phyloP scores from a whole-genome alignment of 148 eudicot species.

The Camellia lanceoleosa region DNA sequence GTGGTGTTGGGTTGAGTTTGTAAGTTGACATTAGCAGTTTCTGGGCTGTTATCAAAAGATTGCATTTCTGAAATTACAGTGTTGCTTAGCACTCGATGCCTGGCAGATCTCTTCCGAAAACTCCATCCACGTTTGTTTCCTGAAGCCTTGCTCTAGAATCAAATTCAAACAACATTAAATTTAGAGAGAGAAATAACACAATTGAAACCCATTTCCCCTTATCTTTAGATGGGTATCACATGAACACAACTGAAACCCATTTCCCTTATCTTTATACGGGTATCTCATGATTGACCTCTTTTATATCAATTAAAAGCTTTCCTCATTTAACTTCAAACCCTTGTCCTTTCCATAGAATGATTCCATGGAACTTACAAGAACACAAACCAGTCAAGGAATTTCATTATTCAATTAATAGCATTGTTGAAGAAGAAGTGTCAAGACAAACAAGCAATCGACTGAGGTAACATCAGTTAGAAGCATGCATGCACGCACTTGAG shows the following conservation, averaged over 20 bases:
- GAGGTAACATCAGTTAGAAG: background rate
- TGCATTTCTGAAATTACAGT: constrained; percentile 48
- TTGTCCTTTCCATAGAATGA: background rate
- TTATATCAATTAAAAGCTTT: background rate
- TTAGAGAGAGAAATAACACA: background rate
- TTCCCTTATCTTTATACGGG: background rate
- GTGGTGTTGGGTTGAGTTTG: constrained; percentile 40
- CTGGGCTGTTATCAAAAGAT: constrained; percentile 52
- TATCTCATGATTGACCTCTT: background rate
- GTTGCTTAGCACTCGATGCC: constrained; percentile 72
- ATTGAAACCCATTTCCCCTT: background rate
- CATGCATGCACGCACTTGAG: background rate
- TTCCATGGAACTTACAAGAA: background rate
- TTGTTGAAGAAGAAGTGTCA: background rate
- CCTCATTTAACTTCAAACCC: background rate
- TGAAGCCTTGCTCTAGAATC: constrained; percentile 55
- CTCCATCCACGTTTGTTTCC: constrained; percentile 84
- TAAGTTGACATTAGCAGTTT: constrained; percentile 35
- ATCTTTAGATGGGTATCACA: background rate
- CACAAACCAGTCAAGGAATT: background rate
- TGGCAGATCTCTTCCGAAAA: constrained; percentile 74
- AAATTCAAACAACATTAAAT: constrained; percentile 16
- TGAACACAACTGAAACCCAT: background rate
- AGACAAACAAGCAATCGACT: background rate
- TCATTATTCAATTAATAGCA: background rate